Conservation (phyloP, 345 rosid genomes). For the Hibiscus tridactylites region DNA sequence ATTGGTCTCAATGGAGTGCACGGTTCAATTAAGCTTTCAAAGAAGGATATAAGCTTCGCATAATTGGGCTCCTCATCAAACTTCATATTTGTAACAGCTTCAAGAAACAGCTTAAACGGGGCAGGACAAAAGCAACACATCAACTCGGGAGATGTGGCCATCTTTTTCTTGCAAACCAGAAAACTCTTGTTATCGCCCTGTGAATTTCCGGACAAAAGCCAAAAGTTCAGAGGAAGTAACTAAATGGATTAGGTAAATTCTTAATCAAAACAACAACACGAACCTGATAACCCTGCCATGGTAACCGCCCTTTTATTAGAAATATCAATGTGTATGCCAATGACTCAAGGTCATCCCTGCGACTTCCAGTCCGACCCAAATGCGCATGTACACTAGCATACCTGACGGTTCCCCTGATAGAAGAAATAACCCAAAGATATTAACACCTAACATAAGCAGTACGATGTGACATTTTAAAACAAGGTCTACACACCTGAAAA, state of each 20-base stretch:
- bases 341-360: slow-evolving; percentile 94
- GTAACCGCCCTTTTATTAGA: slow-evolving; percentile 85
- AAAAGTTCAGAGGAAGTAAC: not conserved
- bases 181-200: slow-evolving; percentile 97
- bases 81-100: slow-evolving; percentile 84
- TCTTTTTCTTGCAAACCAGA: slow-evolving; percentile 93
- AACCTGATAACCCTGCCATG: slow-evolving; percentile 97
- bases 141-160: slow-evolving; percentile 78
- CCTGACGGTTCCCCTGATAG: slow-evolving; percentile 85
- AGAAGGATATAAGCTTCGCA: slow-evolving; percentile 73
- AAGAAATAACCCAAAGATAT: slow-evolving; percentile 13
- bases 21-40: slow-evolving; percentile 65
- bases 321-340: slow-evolving; percentile 91
- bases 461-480: not conserved
- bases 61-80: slow-evolving; percentile 93
- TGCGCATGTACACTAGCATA: slow-evolving; percentile 98
- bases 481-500: slow-evolving; percentile 52
- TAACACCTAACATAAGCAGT: not conserved
- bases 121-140: slow-evolving; percentile 87
- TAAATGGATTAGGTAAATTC: not conserved
- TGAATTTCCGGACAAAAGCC: slow-evolving; percentile 12
- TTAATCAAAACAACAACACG: not conserved
- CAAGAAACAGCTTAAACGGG: slow-evolving; percentile 75
- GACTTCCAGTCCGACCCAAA: slow-evolving; percentile 86
- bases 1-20: slow-evolving; percentile 64